Percentiles rank a stretch among this genome's conserved stretches.
Evolutionary conservation across 2,329 filamentous ascomycete species (phyloP).

Genomic region (Fusarium domesticum): DNA sequence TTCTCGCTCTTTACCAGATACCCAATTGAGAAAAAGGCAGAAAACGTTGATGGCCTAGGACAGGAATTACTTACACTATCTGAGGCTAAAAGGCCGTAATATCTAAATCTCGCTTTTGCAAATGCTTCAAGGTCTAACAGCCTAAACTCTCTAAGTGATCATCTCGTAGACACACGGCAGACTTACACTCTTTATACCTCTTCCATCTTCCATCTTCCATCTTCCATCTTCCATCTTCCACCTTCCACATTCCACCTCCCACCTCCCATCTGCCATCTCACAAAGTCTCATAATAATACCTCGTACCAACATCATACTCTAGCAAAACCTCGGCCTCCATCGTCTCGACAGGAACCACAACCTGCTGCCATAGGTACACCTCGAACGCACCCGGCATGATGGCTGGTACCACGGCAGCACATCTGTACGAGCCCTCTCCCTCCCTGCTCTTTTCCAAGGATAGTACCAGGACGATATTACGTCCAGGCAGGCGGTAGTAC

Average conservation of each 20-base stretch:
- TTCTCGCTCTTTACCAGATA: conserved; percentile 20
- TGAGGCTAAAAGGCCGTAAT: conserved; percentile 3
- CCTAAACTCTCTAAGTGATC: too few relatives aligned
- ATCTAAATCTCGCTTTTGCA: not conserved
- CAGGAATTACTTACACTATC: conserved; percentile 4
- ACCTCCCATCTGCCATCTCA: conserved; percentile 3
- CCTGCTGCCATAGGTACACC: conserved; percentile 39
- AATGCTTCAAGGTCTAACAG: too few relatives aligned
- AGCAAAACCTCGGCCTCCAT: conserved; percentile 43
- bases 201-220: too few relatives aligned
- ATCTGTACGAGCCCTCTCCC: conserved; percentile 32
- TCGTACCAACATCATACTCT: conserved; percentile 42
- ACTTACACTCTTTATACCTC: too few relatives aligned
- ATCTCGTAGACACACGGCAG: too few relatives aligned
- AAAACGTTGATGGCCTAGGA: not conserved
- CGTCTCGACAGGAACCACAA: conserved; percentile 31
- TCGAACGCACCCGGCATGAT: conserved; percentile 38
- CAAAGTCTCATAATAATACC: conserved; percentile 40
- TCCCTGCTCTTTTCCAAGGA: conserved; percentile 23
- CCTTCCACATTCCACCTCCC: not conserved
- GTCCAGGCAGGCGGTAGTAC: conserved; percentile 12
- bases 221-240: not conserved
- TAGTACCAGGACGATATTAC: conserved; percentile 35
- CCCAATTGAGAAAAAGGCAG: conserved; percentile 8
- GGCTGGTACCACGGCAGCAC: conserved; percentile 36